These are phyloP conservation scores for Triticum turgidum DNA, from an alignment of 176 grass and related monocot species.

Conservation along the genomic window DNA sequence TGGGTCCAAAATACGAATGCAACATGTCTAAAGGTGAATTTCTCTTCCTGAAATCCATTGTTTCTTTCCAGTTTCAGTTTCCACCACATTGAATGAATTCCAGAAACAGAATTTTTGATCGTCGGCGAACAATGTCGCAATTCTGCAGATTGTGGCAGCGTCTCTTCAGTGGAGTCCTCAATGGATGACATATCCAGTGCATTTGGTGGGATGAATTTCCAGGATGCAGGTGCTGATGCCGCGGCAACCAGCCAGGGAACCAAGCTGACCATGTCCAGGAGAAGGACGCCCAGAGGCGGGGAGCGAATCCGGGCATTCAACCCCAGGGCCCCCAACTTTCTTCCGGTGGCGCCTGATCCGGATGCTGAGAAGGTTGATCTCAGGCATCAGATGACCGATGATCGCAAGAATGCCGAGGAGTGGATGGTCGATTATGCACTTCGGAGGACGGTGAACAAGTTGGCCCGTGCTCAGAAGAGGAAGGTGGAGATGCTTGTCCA, in stretches of 20 bases:
- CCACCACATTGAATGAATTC: neutral
- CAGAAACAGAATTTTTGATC: neutral
- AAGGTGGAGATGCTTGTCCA: constrained; percentile 86
- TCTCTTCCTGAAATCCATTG: constrained; percentile 3
- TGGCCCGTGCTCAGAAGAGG: constrained; percentile 59
- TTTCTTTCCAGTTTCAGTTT: neutral
- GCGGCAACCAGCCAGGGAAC: constrained; percentile 26
- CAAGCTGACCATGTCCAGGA: constrained; percentile 38
- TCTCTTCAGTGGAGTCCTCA: constrained; percentile 20
- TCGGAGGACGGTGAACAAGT: constrained; percentile 56
- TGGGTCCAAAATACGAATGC: neutral
- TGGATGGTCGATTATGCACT: constrained; percentile 94
- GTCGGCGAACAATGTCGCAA: neutral
- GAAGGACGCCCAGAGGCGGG: constrained; percentile 5
- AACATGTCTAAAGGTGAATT: constrained; percentile 25
- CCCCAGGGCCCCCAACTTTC: constrained; percentile 58
- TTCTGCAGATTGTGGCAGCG: neutral
- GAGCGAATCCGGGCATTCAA: constrained; percentile 57
- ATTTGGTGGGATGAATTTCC: constrained; percentile 36
- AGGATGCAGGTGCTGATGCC: constrained; percentile 40
- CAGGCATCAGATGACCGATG: constrained; percentile 60
- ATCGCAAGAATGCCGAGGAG: constrained; percentile 76
- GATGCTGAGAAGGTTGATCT: constrained; percentile 76
- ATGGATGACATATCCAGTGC: constrained; percentile 46
- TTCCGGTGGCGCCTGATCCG: constrained; percentile 49